Percentiles rank a stretch among this genome's conserved stretches.
Conservation (phyloP, 108 stramenopile species). For the Fragilariopsis cylindrus region DNA sequence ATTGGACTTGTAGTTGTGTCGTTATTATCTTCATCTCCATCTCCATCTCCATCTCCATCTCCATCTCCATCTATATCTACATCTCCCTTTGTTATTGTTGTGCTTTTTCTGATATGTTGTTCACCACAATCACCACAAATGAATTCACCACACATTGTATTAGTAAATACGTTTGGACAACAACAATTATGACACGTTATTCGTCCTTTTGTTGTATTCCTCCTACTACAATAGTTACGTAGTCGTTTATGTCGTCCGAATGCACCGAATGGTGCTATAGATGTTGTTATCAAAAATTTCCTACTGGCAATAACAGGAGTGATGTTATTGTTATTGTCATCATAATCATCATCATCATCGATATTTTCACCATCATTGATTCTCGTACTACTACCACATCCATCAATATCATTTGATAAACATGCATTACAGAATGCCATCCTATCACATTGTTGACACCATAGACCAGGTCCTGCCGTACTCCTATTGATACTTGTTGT, state of each 20-base stretch:
- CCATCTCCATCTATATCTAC: neutral
- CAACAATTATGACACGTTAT: conserved; percentile 6
- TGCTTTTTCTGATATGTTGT: neutral
- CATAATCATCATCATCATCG: neutral
- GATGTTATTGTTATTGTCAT: neutral
- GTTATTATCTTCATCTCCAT: neutral
- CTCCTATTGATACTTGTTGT: neutral
- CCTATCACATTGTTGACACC: conserved; percentile 4
- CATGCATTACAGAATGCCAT: conserved; percentile 11
- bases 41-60: neutral
- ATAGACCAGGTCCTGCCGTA: neutral
- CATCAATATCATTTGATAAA: neutral
- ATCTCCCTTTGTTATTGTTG: neutral
- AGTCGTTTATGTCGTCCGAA: neutral
- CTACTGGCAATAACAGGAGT: no score
- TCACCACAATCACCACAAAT: conserved; percentile 6
- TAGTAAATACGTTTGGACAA: conserved; percentile 8
- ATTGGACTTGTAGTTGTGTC: neutral
- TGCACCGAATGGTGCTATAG: no score
- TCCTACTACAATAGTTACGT: neutral
- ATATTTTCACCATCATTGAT: neutral
- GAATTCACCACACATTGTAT: conserved; percentile 17
- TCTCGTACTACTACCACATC: neutral
- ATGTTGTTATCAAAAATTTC: no score
- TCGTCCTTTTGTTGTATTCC: neutral